Base-by-base conservation (phyloP, 2,329 filamentous ascomycete species). In the Fusarium nanum region DNA sequence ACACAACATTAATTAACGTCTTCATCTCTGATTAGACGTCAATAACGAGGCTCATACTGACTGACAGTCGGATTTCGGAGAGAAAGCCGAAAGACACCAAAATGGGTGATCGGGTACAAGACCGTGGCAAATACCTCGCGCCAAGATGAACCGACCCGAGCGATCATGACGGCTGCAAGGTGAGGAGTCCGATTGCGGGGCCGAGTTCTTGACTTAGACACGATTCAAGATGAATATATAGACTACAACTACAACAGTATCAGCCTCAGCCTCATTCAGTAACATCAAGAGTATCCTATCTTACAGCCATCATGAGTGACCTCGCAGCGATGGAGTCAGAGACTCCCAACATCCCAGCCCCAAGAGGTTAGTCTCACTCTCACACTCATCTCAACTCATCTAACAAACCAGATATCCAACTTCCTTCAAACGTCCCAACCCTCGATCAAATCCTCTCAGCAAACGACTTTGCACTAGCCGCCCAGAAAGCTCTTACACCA, bases 391-490 rank as follows among this genome's bases (percentile, higher is more conserved):
- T 27, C 13, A 27, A 22, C n/a, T 9, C 16, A 61, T 28, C 22
- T 9, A 23, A 61, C 32, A 3, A 1, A 11, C 2, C 20, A 75
- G 70, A 62, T 20, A 32, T 74, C 22, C 32, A 68, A 27, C 60
- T 73, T 8, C 70, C 68, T 0, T 37, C 60, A 5, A 42, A 59
- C 2, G 60, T 75, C 30, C 73, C 75, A 4, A 48, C 48, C 2
- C 64, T 77, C 7, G 47, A 63, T 5, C 52, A 73, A 10, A 74
- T 78, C 45, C 63, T 78, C 32, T 78, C 71, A 5, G 74, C 76
- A 23, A 64, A 89, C 65, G 89, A 92, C 78, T 91, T 91, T 73
- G 84, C 88, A 54, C 62, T 79, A 13, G 87, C 85, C 0, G 89
- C 89, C 6, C 83, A 84, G 18, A 80, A 81, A 27, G 85, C 84